A percentile compares a stretch with the other conserved stretches of the same genome.
Evolutionary conservation across 441 rosid genomes (phyloP).

Genomic region (Gossypium gossypioides): DNA sequence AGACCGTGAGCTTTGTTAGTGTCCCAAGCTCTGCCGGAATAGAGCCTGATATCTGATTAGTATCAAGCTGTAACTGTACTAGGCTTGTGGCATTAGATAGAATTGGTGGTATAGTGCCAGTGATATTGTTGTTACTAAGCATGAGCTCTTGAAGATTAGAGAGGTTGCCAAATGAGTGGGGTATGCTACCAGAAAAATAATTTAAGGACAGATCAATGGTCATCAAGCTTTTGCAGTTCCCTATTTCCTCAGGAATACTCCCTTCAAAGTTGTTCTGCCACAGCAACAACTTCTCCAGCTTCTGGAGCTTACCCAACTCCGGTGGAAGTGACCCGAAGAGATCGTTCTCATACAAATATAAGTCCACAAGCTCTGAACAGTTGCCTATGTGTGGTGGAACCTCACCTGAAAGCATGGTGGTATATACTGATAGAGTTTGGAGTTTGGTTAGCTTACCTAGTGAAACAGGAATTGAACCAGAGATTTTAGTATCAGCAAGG

Average conservation of each 20-base stretch:
- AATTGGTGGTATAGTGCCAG: slow-evolving; percentile 49
- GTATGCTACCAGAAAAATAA: slow-evolving; percentile 47
- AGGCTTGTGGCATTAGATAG: slow-evolving; percentile 47
- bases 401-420: slow-evolving; percentile 51
- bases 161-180: slow-evolving; percentile 39
- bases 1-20: slow-evolving; percentile 38
- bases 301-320: slow-evolving; percentile 45
- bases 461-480: slow-evolving; percentile 44
- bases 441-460: slow-evolving; percentile 49
- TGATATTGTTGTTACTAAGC: slow-evolving; percentile 62
- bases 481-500: slow-evolving; percentile 49
- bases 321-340: slow-evolving; percentile 47
- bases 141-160: slow-evolving; percentile 48
- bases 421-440: slow-evolving; percentile 43
- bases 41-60: slow-evolving; percentile 47
- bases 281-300: slow-evolving; percentile 46
- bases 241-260: slow-evolving; percentile 51
- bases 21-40: slow-evolving; percentile 48
- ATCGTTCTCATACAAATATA: slow-evolving; percentile 59
- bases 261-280: slow-evolving; percentile 59
- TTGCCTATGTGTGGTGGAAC: slow-evolving; percentile 53
- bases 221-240: slow-evolving; percentile 45
- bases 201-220: slow-evolving; percentile 52
- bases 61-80: slow-evolving; percentile 52
- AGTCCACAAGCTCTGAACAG: slow-evolving; percentile 43